A percentile compares a stretch with the other conserved stretches of the same genome.
Evolutionary conservation across 345 rosid species (phyloP).

Genomic region (Lepidium sativum): DNA sequence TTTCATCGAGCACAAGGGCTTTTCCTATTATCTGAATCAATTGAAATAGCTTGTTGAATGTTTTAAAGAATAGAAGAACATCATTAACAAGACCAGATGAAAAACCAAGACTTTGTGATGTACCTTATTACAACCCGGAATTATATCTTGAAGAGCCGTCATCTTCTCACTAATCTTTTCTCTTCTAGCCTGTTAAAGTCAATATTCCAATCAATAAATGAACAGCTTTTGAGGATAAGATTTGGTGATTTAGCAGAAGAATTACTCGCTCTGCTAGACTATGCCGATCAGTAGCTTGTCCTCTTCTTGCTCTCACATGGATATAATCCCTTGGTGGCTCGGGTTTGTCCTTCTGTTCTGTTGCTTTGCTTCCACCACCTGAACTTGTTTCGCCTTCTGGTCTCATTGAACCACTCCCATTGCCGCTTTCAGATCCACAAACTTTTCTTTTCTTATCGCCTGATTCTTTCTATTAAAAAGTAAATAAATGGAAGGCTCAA

Average conservation of each 20-base stretch:
- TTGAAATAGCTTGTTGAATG: background rate
- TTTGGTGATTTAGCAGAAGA: background rate
- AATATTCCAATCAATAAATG: background rate
- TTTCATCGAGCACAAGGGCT: conserved; percentile 96
- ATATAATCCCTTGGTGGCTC: conserved; percentile 89
- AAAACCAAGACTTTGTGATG: background rate
- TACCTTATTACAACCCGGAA: conserved; percentile 97
- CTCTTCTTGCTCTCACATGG: conserved; percentile 97
- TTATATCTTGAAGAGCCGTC: conserved; percentile 92
- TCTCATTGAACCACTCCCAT: conserved; percentile 35
- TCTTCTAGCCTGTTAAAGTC: conserved; percentile 74
- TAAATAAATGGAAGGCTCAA: background rate
- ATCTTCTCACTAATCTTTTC: conserved; percentile 93
- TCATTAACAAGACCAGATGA: background rate
- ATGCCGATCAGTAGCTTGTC: conserved; percentile 98
- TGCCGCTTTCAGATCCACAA: conserved; percentile 41
- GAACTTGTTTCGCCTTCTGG: conserved; percentile 64
- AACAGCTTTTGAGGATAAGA: background rate
- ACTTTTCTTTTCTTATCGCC: conserved; percentile 50
- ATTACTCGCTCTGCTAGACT: conserved; percentile 95
- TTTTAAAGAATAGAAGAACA: background rate
- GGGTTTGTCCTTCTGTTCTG: conserved; percentile 42
- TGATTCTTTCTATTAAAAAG: conserved; percentile 39
- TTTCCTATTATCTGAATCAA: conserved; percentile 78
- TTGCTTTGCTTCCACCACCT: conserved; percentile 37